Percentiles rank a stretch among this genome's conserved stretches.
Conservation (phyloP, 352 stramenopile species). For the Phytopythium kandeliae region DNA sequence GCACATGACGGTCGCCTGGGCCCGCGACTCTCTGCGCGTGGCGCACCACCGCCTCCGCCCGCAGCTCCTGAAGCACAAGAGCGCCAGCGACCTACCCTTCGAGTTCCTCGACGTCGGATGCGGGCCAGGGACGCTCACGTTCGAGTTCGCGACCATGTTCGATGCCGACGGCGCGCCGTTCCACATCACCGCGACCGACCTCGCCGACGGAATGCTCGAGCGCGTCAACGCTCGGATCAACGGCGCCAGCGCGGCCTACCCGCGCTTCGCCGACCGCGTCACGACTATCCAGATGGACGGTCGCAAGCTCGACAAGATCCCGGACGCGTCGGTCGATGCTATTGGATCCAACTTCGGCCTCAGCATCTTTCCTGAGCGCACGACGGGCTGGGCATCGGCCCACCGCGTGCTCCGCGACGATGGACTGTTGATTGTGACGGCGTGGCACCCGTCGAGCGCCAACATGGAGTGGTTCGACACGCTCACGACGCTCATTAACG, state of each 20-base stretch:
- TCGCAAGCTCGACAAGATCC: slow-evolving; percentile 22
- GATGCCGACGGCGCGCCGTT: neutral
- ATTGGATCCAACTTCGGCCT: slow-evolving; percentile 37
- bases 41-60: slow-evolving; percentile 10
- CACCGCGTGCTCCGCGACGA: slow-evolving; percentile 23
- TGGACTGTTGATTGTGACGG: slow-evolving; percentile 32
- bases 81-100: neutral
- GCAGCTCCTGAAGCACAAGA: neutral
- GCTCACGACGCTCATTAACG: slow-evolving; percentile 26
- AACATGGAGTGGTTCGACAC: slow-evolving; percentile 29
- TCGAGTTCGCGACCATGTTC: slow-evolving; percentile 31
- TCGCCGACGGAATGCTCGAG: slow-evolving; percentile 34
- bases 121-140: slow-evolving; percentile 23
- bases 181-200: slow-evolving; percentile 33
- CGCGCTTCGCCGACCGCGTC: slow-evolving; percentile 16
- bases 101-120: slow-evolving; percentile 32
- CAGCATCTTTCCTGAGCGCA: slow-evolving; percentile 33
- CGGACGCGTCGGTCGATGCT: slow-evolving; percentile 23
- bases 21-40: slow-evolving; percentile 18
- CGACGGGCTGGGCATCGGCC: slow-evolving; percentile 20
- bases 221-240: slow-evolving; percentile 19
- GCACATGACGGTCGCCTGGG: slow-evolving; percentile 15
- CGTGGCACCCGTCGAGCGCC: slow-evolving; percentile 30
- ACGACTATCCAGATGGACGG: slow-evolving; percentile 36
- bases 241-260: slow-evolving; percentile 9